Conservation (phyloP, 2,329 filamentous ascomycete species). For the Colletotrichum viniferum region DNA sequence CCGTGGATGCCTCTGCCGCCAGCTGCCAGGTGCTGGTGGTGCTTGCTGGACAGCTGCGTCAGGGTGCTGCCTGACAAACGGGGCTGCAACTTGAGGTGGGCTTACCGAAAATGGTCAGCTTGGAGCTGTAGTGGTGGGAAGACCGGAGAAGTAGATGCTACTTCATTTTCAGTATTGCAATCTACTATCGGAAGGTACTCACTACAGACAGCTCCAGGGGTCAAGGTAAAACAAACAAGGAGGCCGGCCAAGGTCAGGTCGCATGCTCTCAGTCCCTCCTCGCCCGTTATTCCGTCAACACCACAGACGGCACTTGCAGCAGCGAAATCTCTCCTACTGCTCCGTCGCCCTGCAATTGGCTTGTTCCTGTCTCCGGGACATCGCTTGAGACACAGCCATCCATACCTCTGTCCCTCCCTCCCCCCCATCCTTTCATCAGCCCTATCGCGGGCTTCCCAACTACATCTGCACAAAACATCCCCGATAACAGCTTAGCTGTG, state of each 20-base stretch:
- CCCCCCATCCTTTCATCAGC: neutral
- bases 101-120: slow-evolving; percentile 16
- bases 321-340: neutral
- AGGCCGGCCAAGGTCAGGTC: slow-evolving; percentile 7
- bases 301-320: slow-evolving; percentile 8
- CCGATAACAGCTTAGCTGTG: neutral
- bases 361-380: neutral
- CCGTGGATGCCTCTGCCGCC: slow-evolving; percentile 27
- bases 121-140: neutral
- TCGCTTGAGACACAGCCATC: neutral
- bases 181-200: neutral
- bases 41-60: slow-evolving; percentile 1
- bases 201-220: slow-evolving; percentile 6
- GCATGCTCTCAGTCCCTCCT: neutral
- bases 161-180: neutral
- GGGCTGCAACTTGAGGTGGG: slow-evolving; percentile 3
- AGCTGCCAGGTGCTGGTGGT: neutral
- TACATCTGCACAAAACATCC: neutral
- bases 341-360: neutral
- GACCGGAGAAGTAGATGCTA: neutral
- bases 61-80: slow-evolving; percentile 16
- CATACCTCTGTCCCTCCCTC: neutral
- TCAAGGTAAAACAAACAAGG: slow-evolving; percentile 14
- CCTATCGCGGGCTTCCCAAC: neutral
- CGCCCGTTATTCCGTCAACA: slow-evolving; percentile 11